Percentiles rank a stretch among this genome's conserved stretches.
These are phyloP conservation scores for Geotrichum cucujoidarum DNA, from an alignment of 1,139 yeast species.

Conservation along the genomic window DNA sequence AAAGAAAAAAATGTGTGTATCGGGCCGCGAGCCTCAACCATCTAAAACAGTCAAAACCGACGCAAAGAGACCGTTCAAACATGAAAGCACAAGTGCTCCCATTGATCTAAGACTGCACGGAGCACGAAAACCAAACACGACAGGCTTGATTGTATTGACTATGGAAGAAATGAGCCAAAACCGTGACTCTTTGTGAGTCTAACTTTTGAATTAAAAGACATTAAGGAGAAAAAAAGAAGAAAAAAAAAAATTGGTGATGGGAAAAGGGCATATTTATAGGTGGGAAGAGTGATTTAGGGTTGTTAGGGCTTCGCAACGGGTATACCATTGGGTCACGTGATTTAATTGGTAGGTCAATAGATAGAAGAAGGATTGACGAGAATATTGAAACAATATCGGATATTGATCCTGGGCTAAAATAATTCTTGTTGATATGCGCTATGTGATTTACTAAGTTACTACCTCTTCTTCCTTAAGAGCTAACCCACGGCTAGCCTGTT, in stretches of 20 bases:
- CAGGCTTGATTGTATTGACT: conserved; percentile 6
- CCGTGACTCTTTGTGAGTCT: conserved; percentile 20
- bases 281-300: too few relatives aligned
- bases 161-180: conserved; percentile 12
- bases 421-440: too few relatives aligned
- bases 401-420: too few relatives aligned
- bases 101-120: conserved; percentile 17
- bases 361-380: too few relatives aligned
- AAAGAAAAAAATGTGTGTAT: conserved; percentile 24
- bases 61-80: conserved; percentile 14
- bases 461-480: too few relatives aligned
- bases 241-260: not conserved
- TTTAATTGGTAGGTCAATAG: too few relatives aligned
- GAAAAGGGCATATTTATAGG: too few relatives aligned
- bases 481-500: too few relatives aligned
- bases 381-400: too few relatives aligned
- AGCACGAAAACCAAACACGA: conserved; percentile 14
- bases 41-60: conserved; percentile 9
- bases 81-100: not conserved
- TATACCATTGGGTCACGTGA: too few relatives aligned
- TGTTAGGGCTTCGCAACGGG: too few relatives aligned
- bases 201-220: conserved; percentile 12
- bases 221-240: conserved; percentile 8
- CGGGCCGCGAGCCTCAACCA: conserved; percentile 25
- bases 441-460: too few relatives aligned